Percentiles rank a stretch among this genome's conserved stretches.
phyloP scores from a whole-genome alignment of 2,329 filamentous ascomycete genomes.

The Didymella segeticola region DNA sequence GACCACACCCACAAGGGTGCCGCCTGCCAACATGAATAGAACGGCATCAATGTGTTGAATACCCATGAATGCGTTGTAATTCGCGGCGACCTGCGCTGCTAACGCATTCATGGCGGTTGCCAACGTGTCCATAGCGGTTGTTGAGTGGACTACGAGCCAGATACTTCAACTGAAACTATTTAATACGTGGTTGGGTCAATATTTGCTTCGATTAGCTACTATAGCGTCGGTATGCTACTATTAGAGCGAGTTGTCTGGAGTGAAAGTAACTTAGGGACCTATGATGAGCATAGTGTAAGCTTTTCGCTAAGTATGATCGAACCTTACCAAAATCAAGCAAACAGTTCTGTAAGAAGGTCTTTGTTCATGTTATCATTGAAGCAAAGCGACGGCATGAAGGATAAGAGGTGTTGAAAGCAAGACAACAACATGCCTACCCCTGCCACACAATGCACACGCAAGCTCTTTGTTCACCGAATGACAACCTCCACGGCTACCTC shows the following conservation, averaged over 20 bases:
- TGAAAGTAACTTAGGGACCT: not conserved
- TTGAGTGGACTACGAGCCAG: not conserved
- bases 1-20: not conserved
- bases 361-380: not conserved
- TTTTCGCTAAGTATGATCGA: not conserved
- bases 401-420: not conserved
- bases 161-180: not conserved
- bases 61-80: not conserved
- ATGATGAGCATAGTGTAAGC: not conserved
- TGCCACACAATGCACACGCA: not conserved
- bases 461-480: conserved; percentile 30
- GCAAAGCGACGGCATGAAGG: not conserved
- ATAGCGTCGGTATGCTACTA: not conserved
- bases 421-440: not conserved
- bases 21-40: not conserved
- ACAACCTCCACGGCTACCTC: conserved; percentile 45
- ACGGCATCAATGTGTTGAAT: not conserved
- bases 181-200: not conserved
- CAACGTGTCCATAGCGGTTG: not conserved
- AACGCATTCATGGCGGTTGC: no score
- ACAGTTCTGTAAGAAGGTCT: not conserved
- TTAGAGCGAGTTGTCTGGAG: not conserved
- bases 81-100: not conserved
- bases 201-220: no score
- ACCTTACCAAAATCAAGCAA: not conserved